Evolutionary conservation across 2,329 filamentous ascomycete species (phyloP).

Genomic region (Hysterium pulicare): DNA sequence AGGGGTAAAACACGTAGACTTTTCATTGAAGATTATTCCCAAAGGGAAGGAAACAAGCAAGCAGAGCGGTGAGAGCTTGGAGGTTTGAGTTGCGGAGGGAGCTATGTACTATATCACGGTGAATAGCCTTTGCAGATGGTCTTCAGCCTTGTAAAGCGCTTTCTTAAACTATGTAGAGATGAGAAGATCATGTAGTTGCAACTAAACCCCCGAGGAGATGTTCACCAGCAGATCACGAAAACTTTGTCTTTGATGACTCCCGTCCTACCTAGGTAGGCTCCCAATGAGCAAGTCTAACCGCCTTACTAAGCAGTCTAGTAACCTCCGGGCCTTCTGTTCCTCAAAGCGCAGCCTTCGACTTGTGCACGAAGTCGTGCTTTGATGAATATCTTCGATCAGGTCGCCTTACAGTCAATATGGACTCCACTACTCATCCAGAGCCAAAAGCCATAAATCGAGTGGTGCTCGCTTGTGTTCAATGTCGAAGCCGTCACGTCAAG

Average conservation of each 20-base stretch:
- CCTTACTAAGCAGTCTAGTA: too few species aligned
- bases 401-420: not conserved
- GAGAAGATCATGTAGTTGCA: too few species aligned
- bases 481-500: slow-evolving; percentile 32
- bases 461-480: slow-evolving; percentile 31
- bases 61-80: slow-evolving; percentile 11
- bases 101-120: not conserved
- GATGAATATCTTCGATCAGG: too few species aligned
- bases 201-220: too few species aligned
- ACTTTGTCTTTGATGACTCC: too few species aligned
- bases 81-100: slow-evolving; percentile 8
- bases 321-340: too few species aligned
- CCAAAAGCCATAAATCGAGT: slow-evolving; percentile 26
- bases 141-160: not conserved
- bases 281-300: not conserved
- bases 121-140: not conserved
- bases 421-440: slow-evolving; percentile 3
- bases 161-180: too few species aligned
- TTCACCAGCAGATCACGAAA: too few species aligned
- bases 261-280: not conserved
- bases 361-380: too few species aligned
- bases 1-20: slow-evolving; percentile 89
- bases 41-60: slow-evolving; percentile 29
- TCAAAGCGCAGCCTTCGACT: too few species aligned
- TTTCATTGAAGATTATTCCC: slow-evolving; percentile 81